Base-by-base conservation (phyloP, 768 basidiomycete species). In the Suillus fuscotomentosus region DNA sequence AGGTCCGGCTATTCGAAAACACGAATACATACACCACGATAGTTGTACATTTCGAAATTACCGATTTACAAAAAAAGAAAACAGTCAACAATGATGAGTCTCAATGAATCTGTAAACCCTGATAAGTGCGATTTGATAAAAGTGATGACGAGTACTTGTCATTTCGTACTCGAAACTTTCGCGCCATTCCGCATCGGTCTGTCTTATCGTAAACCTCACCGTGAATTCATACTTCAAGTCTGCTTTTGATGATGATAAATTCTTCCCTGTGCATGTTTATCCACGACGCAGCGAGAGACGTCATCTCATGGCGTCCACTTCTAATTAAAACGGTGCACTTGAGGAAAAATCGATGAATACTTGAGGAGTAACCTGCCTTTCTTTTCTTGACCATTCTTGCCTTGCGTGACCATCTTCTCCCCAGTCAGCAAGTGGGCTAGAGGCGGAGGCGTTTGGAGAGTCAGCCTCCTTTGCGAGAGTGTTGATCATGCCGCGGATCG, bases 301-400 rank as follows among this genome's bases (percentile, higher is more conserved):
- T 73, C 81, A 90, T 88, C 74, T 88, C 85, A 63, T 73, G 73
- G 68, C 82, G 84, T 39, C 88, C 88, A 62, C 80, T 76, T 63
- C 88, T 89, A 71, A 48, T 64, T 57, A 59, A 42, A 11, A 59
- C 22, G 56, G 39, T 27, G 17, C 10, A 27, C 13, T 31, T 41
- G 2, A 24, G 24, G 17, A 13, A 27, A 59, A 59, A 20, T 7
- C 53, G 43, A 20, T 61, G 66, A 27, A 50, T 51, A 72, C 80
- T 76, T 67, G n/a, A 76, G 15, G 13, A 48, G 31, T 57, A 55
- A 63, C 69, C 27, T 65, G 77, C 88, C 80, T 81, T 65, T 86
- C 84, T 71, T 83, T 84, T 74, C 80, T 83, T 45, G 79, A 74
- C 88, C 88, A 89, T 69, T 89, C 88, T 60, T 74, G 74, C 69